Base-by-base conservation (phyloP, 2,329 filamentous ascomycete species). In the Cordyceps pruinosa region DNA sequence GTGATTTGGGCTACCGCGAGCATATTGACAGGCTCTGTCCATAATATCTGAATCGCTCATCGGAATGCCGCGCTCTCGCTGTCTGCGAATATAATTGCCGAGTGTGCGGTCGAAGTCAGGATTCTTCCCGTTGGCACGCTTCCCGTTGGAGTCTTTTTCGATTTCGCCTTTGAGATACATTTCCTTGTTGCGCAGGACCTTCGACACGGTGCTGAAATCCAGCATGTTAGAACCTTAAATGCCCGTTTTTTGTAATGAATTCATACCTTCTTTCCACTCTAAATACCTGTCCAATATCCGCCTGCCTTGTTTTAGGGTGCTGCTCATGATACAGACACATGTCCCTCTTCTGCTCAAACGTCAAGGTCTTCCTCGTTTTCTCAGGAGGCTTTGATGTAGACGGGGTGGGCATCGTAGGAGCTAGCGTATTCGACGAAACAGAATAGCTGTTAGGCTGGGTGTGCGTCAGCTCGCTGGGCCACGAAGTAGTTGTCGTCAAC, bases 241-340 rank as follows among this genome's bases (percentile, higher is more conserved):
- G 10, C 6, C 13, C 15, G 2, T 10, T 1, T 45, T 12, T 45
- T 6, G 23, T 4, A 19, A 21, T 13, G 30, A 9, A 13, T 5
- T 58, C 75, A 71, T 85, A 97, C 94, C 94, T 97, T 87, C 94
- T 80, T 75, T 99, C 94, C 53, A 99, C 94, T 35, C 92, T 93
- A 74, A 99, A 99, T 69, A 91, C 85, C 59, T 87, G 88, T 73
- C 94, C 94, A 73, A 99, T 99, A 68, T 97, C 93, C 19, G 91
- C 94, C 75, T 99, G 94, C 74, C 96, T 96, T 46, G 90, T 86
- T 49, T 84, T 87, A 23, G 93, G 94, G 68, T 97, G 87, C 61
- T 96, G 88, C 69, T 94, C 88, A 65, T 93, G 89, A 71, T 93
- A 97, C 68, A 90, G 83, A 72, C 94, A 99, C 92, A 99, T 99